Evolutionary conservation across 2,329 filamentous ascomycete species (phyloP), one percentile per base, ranked within the genome.

Genomic region (Sporothrix globosa): DNA sequence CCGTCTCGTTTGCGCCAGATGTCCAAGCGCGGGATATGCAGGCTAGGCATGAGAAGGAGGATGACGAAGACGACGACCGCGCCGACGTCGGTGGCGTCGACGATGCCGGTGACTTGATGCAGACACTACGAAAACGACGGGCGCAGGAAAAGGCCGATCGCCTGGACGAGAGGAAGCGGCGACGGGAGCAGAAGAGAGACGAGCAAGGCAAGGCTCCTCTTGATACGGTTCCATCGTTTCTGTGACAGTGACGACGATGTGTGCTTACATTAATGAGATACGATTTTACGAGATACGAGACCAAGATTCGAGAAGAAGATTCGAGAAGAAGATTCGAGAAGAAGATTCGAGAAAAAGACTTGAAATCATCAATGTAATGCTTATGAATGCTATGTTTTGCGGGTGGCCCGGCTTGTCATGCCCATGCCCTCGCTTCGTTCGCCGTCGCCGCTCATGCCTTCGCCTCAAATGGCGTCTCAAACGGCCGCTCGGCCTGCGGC

Each of bases 401-500:
- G 44, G 60, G 4, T 27, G 6, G 53, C 24, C n/a, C 17, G 9
- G 34, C 34, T 2, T 34, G 7, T 34, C 34, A 34, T 9, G 5
- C 34, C 24, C 34, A n/a, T 56, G 34, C 34, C 5, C 34, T 34
- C 34, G 1, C 34, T 34, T 34, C 4, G 34, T 5, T 34, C 53
- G 14, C 30, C 24, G 1, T 14, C 24, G 52, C 21, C 13, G 13
- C 53, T 17, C n/a, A 61, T 24, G 53, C 53, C 53, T 56, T 56
- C 13, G 34, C 66, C 74, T 77, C 78, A 73, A 84, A 88, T 0
- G 88, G 87, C 1, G 89, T 96, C 84, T 96, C 90, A 74, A 83
- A 92, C 0, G 92, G 92, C 72, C 82, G 80, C 83, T 96, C 92
- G 0, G 92, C 92, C 81, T 95, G 91, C 0, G 92, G 92, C 4